These are phyloP conservation scores for Casuarina equisetifolia DNA, from an alignment of 306 rosid genomes.

Conservation along the genomic window DNA sequence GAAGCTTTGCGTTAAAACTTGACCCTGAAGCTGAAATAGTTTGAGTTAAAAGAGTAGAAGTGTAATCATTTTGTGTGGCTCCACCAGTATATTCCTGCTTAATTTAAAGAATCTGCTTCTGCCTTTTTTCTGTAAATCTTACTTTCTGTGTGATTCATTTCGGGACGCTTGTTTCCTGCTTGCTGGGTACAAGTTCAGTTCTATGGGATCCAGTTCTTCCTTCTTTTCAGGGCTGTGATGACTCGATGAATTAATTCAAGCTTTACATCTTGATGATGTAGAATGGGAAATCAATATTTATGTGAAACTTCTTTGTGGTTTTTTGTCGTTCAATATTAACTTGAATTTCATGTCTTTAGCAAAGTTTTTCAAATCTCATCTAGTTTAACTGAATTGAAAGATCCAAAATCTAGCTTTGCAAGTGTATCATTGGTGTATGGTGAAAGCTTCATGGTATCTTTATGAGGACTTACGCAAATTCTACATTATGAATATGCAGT, in stretches of 20 bases:
- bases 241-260: neutral
- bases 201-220: neutral
- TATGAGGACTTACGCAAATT: slow-evolving; percentile 32
- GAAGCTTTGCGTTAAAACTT: neutral
- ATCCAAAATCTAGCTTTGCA: slow-evolving; percentile 13
- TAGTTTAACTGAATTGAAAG: slow-evolving; percentile 14
- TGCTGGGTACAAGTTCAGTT: neutral
- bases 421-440: neutral
- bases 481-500: slow-evolving; percentile 51
- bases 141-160: neutral
- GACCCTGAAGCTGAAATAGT: neutral
- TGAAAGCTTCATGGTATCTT: slow-evolving; percentile 24
- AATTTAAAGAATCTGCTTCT: neutral
- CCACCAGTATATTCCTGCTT: slow-evolving; percentile 8
- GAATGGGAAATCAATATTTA: neutral
- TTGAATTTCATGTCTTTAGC: neutral
- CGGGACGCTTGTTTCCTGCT: neutral
- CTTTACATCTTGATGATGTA: slow-evolving; percentile 14
- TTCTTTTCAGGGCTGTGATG: neutral
- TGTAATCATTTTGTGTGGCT: neutral
- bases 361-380: neutral
- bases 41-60: neutral
- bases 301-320: neutral
- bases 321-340: neutral
- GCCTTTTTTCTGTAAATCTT: neutral